phyloP scores from a whole-genome alignment of 225 moss, liverwort and hornwort genomes.

The Neckera pumila region DNA sequence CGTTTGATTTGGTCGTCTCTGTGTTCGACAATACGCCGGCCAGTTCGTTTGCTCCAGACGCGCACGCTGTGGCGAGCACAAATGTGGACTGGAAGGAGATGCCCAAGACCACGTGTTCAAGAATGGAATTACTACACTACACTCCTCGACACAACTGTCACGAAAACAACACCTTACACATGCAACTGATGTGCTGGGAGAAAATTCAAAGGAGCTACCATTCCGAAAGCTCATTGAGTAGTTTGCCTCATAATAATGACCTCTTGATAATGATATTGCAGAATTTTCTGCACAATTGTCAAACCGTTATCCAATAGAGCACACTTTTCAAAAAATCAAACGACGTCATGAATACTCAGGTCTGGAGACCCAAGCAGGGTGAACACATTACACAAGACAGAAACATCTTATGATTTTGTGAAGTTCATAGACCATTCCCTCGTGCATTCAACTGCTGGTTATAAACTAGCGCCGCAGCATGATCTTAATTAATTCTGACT shows the following conservation, averaged over 20 bases:
- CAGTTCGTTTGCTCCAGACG: not conserved
- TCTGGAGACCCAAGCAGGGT: not conserved
- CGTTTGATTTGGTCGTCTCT: not conserved
- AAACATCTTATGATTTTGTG: not conserved
- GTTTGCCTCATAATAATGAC: no score
- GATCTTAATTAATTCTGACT: not conserved
- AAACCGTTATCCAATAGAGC: not conserved
- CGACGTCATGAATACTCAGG: not conserved
- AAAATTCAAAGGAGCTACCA: not conserved
- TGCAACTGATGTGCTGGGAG: not conserved
- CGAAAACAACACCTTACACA: no score
- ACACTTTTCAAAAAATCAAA: not conserved
- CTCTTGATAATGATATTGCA: not conserved
- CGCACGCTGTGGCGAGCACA: no score
- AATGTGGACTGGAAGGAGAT: no score
- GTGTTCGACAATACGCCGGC: not conserved
- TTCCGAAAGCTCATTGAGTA: not conserved
- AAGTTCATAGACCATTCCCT: not conserved
- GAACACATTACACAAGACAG: not conserved
- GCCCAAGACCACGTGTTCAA: no score
- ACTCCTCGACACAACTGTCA: no score
- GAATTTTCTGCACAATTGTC: not conserved
- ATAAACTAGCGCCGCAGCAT: not conserved
- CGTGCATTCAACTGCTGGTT: no score
- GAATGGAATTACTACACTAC: no score